Percentiles rank a stretch among this genome's conserved stretches.
Conservation (phyloP, 306 rosid species). For the Sphenostylis stenocarpa region DNA sequence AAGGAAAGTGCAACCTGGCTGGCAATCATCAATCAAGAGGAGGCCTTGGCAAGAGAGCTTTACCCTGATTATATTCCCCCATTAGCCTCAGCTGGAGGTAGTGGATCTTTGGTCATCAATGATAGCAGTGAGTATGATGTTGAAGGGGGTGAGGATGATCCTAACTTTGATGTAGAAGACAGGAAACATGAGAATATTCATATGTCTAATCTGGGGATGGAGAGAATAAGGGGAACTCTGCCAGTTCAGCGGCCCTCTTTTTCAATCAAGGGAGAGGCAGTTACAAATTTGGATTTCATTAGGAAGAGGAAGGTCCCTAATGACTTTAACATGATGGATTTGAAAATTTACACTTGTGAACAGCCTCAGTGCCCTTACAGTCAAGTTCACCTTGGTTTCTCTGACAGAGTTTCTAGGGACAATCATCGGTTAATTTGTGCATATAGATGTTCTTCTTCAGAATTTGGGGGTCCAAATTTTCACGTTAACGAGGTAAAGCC, state of each 20-base stretch:
- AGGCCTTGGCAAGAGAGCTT: slow-evolving; percentile 59
- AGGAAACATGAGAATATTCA: slow-evolving; percentile 47
- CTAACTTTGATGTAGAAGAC: slow-evolving; percentile 53
- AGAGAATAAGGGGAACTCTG: slow-evolving; percentile 40
- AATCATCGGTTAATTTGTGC: slow-evolving; percentile 62
- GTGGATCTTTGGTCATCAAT: slow-evolving; percentile 54
- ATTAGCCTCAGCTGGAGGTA: slow-evolving; percentile 51
- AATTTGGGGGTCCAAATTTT: slow-evolving; percentile 50
- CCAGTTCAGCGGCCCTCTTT: slow-evolving; percentile 45
- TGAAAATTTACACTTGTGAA: slow-evolving; percentile 52
- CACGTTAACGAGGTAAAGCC: slow-evolving; percentile 61
- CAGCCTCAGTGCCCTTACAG: slow-evolving; percentile 54
- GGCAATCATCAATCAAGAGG: slow-evolving; percentile 79
- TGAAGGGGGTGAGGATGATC: slow-evolving; percentile 64
- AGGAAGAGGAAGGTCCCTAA: slow-evolving; percentile 54
- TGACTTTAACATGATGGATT: slow-evolving; percentile 51
- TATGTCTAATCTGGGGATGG: slow-evolving; percentile 53
- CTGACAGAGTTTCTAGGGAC: slow-evolving; percentile 57
- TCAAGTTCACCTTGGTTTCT: slow-evolving; percentile 50
- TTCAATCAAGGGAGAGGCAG: slow-evolving; percentile 49
- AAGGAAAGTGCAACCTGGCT: slow-evolving; percentile 89
- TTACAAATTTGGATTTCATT: slow-evolving; percentile 50
- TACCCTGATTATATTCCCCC: slow-evolving; percentile 61
- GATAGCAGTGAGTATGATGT: slow-evolving; percentile 74
- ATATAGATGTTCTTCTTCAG: slow-evolving; percentile 42